Percentiles rank a stretch among this genome's conserved stretches.
phyloP scores from a whole-genome alignment of 2,329 filamentous ascomycete species.

The Chaetomiaceae sp. region DNA sequence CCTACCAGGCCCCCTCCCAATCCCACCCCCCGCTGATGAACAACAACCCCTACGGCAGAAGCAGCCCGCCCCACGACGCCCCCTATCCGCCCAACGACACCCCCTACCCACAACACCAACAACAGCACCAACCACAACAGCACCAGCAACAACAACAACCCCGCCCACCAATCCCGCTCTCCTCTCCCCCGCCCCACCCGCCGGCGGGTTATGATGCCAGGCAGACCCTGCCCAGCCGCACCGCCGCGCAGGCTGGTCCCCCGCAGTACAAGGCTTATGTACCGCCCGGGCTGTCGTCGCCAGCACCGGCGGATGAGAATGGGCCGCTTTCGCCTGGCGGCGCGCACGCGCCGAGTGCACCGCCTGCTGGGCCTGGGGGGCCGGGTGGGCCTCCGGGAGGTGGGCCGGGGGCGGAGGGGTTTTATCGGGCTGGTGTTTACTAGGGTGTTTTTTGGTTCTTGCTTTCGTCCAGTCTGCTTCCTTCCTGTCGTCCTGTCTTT shows the following conservation, averaged over 20 bases:
- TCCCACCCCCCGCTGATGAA: background rate
- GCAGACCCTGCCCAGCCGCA: constrained; percentile 43
- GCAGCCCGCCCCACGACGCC: too few species aligned
- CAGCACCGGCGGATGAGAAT: constrained; percentile 37
- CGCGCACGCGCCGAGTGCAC: constrained; percentile 35
- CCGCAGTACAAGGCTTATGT: constrained; percentile 59
- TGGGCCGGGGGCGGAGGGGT: constrained; percentile 16
- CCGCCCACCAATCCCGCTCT: constrained; percentile 31
- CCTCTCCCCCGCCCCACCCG: constrained; percentile 42
- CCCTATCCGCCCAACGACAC: too few species aligned
- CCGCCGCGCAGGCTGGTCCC: constrained; percentile 7
- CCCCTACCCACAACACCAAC: constrained; percentile 6
- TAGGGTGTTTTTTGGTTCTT: too few species aligned
- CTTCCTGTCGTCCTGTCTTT: too few species aligned
- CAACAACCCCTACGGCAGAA: background rate
- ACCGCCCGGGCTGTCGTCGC: constrained; percentile 34
- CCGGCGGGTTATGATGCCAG: constrained; percentile 46
- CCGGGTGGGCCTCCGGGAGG: too few species aligned
- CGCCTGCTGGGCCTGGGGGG: background rate
- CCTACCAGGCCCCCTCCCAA: constrained; percentile 27
- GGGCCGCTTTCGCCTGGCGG: too few species aligned
- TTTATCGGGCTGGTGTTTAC: constrained; percentile 25
- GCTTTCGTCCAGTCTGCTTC: too few species aligned
- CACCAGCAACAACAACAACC: constrained; percentile 21
- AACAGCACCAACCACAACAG: constrained; percentile 21